A percentile compares a stretch with the other conserved stretches of the same genome.
Conservation (phyloP, 1,284 basidiomycete genomes). For the Sanghuangporus weigelae region DNA sequence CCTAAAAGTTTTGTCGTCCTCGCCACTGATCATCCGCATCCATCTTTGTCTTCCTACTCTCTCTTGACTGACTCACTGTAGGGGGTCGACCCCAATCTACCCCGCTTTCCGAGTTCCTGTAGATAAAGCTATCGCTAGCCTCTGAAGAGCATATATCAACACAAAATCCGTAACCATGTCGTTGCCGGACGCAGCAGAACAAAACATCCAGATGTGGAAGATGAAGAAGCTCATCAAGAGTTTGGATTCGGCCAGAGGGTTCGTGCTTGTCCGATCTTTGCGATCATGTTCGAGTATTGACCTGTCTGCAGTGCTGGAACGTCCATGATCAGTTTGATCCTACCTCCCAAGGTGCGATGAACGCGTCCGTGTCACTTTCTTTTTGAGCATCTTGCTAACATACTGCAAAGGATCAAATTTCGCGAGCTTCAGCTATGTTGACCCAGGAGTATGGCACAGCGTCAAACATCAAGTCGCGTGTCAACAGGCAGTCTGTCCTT, state of each 20-base stretch:
- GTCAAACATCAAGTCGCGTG: conserved; percentile 99
- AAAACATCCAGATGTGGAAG: conserved; percentile 94
- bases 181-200: conserved; percentile 77
- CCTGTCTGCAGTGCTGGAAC: conserved; percentile 74
- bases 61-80: neutral
- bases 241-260: conserved; percentile 90
- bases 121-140: neutral
- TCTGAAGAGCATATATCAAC: conserved; percentile 9
- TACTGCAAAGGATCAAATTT: conserved; percentile 82
- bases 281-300: conserved; percentile 14
- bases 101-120: neutral
- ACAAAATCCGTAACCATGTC: conserved; percentile 35
- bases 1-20: conserved; percentile 10
- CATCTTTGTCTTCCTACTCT: neutral
- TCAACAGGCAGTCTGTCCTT: conserved; percentile 95
- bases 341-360: conserved; percentile 80
- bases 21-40: neutral
- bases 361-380: neutral
- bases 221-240: conserved; percentile 98
- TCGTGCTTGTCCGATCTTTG: conserved; percentile 22
- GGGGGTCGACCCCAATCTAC: conserved; percentile 8
- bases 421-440: conserved; percentile 90
- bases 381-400: conserved; percentile 4
- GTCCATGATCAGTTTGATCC: conserved; percentile 98
- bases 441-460: conserved; percentile 98